Evolutionary conservation across 345 rosid genomes (phyloP), one percentile per base, ranked within the genome.

Genomic region (Syzygium aqueum): DNA sequence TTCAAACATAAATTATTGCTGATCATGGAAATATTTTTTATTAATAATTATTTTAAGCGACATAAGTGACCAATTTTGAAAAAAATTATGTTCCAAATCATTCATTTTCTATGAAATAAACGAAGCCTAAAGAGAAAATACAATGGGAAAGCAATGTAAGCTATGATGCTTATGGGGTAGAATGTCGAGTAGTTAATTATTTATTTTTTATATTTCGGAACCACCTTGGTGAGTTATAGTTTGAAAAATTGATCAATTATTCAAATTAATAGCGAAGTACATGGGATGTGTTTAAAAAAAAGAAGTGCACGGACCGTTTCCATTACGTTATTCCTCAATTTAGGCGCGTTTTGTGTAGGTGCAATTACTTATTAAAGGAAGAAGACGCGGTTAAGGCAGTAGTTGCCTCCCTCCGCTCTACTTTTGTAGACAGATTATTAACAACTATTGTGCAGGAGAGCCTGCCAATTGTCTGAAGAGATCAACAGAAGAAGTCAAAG

Each of bases 11-110:
- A 56, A 56, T 23, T 23, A 23, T 54, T 22, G 9, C 0, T 54
- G 4, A 7, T 54, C 7, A 9, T 8, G 0, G 23, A 54, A 54
- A 54, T 19, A 54, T 21, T 10, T 13, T 54, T 54, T 2, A 54
- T 54, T 54, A 27, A 54, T 22, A 54, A 54, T 54, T 54, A 21
- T 56, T 56, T 56, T n/a, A 23, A 56, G 25, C 63, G 19, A 56
- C 11, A 0, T 6, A 23, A 56, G 14, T 0, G 3, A 56, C 11
- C 6, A 3, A 56, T 56, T 0, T 56, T 56, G 6, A n/a, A 11
- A 0, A 56, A 56, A 56, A 56, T 23, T 23, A 56, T 56, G 8
- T 23, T 23, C 9, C 0, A 23, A 56, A 56, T 56, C 6, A 56
- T 56, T 56, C 13, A 23, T 56, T 56, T 56, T 0, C 11, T 0